These are phyloP conservation scores for Mycena sanguinolenta DNA, from an alignment of 768 basidiomycete genomes.

Conservation along the genomic window DNA sequence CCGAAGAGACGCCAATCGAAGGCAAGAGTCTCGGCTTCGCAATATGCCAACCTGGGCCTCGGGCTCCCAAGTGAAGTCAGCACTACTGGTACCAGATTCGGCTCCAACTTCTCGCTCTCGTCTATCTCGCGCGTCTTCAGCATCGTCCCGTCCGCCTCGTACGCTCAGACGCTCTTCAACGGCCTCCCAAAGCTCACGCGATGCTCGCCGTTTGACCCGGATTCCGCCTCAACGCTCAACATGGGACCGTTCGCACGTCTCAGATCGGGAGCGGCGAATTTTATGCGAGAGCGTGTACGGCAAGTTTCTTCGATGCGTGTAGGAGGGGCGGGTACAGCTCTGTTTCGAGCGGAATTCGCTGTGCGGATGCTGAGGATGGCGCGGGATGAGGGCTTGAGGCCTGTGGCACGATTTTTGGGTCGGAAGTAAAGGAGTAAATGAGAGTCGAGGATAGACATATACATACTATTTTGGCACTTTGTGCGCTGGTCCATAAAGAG, in stretches of 20 bases:
- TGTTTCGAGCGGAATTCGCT: background rate
- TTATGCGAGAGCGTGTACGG: slow-evolving; percentile 3
- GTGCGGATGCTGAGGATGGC: background rate
- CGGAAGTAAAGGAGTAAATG: background rate
- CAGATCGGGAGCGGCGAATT: background rate
- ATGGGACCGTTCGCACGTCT: background rate
- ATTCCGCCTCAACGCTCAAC: background rate
- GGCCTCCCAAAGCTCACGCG: slow-evolving; percentile 1
- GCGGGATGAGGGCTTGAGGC: background rate
- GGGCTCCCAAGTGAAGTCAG: slow-evolving; percentile 7
- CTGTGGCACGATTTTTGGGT: background rate
- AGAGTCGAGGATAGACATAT: background rate
- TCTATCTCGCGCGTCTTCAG: background rate
- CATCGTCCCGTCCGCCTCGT: background rate
- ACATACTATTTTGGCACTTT: too few relatives aligned
- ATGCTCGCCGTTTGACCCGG: background rate
- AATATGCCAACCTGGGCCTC: slow-evolving; percentile 13
- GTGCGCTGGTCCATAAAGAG: too few relatives aligned
- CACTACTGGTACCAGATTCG: background rate
- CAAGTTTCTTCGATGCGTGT: background rate
- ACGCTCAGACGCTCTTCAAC: background rate
- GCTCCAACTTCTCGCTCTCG: background rate
- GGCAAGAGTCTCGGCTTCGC: background rate
- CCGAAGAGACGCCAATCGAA: background rate
- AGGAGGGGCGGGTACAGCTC: background rate